phyloP scores from a whole-genome alignment of 2,329 filamentous ascomycete genomes.

The Epichloe sp. region DNA sequence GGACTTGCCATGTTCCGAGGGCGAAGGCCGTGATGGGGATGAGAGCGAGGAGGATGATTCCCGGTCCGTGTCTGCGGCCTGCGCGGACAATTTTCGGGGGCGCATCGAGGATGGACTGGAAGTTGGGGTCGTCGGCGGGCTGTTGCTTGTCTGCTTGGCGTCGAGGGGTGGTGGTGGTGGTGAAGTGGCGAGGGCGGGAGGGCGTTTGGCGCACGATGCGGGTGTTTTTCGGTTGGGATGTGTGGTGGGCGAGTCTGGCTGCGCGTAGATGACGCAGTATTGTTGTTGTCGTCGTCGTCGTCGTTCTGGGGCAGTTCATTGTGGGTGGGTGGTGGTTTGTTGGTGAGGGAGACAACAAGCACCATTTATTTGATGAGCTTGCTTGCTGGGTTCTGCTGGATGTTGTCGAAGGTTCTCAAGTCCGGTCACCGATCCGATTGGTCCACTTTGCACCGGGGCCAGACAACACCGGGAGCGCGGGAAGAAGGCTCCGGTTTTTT shows the following conservation, averaged over 20 bases:
- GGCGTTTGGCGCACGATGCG: background rate
- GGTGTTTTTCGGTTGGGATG: background rate
- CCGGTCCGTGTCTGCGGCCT: conserved; percentile 61
- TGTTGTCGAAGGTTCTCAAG: no score
- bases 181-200: background rate
- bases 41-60: conserved; percentile 67
- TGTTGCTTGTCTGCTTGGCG: conserved; percentile 21
- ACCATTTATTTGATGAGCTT: background rate
- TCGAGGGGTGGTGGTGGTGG: background rate
- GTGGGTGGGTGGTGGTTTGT: background rate
- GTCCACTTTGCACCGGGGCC: no score
- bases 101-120: conserved; percentile 81
- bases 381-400: background rate
- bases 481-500: background rate
- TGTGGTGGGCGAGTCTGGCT: background rate
- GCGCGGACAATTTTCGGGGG: conserved; percentile 68
- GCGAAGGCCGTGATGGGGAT: conserved; percentile 86
- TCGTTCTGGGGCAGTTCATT: background rate
- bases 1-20: conserved; percentile 90
- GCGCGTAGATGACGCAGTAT: conserved; percentile 13
- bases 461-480: background rate
- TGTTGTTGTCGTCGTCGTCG: background rate
- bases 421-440: no score
- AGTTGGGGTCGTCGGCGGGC: conserved; percentile 62
- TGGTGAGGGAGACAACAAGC: background rate